Percentiles rank a stretch among this genome's conserved stretches.
Evolutionary conservation across 2,329 filamentous ascomycete species (phyloP).

Genomic region (Helminthosporium solani): DNA sequence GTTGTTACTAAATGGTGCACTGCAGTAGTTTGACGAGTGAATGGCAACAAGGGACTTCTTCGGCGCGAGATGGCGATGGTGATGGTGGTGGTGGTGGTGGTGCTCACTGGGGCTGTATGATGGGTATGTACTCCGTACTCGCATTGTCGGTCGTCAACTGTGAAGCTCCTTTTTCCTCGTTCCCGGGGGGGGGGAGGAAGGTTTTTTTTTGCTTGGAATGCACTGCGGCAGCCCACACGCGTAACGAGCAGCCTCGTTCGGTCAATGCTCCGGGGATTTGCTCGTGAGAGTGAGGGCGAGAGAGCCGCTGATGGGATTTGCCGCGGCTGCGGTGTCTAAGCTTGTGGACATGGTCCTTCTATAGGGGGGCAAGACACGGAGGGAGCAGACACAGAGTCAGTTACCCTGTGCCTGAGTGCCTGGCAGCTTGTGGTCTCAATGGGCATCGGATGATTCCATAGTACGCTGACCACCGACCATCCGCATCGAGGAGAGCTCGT

Average conservation of each 20-base stretch:
- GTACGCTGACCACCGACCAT: too few relatives aligned
- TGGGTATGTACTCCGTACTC: too few relatives aligned
- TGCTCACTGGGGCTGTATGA: constrained; percentile 16
- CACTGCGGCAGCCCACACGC: not conserved
- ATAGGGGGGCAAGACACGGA: not conserved
- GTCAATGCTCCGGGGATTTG: not conserved
- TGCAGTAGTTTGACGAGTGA: constrained; percentile 27
- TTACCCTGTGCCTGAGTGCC: not conserved
- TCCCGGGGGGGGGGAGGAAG: constrained; percentile 11
- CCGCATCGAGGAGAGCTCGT: too few relatives aligned
- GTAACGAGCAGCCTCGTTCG: too few relatives aligned
- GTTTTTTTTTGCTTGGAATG: not conserved
- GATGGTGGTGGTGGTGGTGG: too few relatives aligned
- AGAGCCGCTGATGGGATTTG: too few relatives aligned
- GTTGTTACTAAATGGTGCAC: constrained; percentile 31
- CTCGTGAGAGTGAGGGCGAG: not conserved
- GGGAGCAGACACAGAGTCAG: constrained; percentile 3
- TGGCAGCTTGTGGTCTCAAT: not conserved
- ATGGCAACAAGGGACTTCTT: constrained; percentile 14
- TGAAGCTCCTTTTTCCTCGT: too few relatives aligned
- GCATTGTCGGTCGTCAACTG: too few relatives aligned
- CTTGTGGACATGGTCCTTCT: not conserved
- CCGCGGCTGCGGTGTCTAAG: not conserved
- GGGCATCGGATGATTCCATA: constrained; percentile 15
- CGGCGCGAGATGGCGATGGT: constrained; percentile 22